Percentiles rank a stretch among this genome's conserved stretches.
Evolutionary conservation across 2,329 filamentous ascomycete species (phyloP).

Genomic region (Ilyonectria destructans): DNA sequence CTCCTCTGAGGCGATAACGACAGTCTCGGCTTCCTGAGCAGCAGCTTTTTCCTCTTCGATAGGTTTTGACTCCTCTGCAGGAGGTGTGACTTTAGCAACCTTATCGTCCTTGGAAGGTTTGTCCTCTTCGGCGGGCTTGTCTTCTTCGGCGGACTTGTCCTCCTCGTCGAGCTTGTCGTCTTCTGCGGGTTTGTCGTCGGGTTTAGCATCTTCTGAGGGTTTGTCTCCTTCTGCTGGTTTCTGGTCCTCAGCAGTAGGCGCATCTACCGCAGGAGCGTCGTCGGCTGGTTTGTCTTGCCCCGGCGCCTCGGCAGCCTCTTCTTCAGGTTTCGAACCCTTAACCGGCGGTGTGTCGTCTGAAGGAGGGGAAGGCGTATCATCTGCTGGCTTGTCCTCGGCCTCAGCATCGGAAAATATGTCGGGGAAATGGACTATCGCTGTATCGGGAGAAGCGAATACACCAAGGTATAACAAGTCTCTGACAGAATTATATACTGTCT

Average conservation of each 20-base stretch:
- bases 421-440: too few species aligned
- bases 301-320: slow-evolving; percentile 7
- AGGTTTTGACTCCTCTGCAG: slow-evolving; percentile 3
- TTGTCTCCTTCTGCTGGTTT: slow-evolving; percentile 22
- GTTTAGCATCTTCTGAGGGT: slow-evolving; percentile 18
- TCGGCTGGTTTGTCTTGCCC: slow-evolving; percentile 17
- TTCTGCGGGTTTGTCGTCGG: slow-evolving; percentile 28
- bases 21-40: slow-evolving; percentile 57
- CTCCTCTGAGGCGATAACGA: slow-evolving; percentile 43
- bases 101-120: slow-evolving; percentile 1
- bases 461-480: too few species aligned
- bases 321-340: slow-evolving; percentile 1
- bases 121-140: neutral
- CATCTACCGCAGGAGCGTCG: slow-evolving; percentile 11
- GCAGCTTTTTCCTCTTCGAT: slow-evolving; percentile 54
- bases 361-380: slow-evolving; percentile 1
- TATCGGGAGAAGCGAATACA: too few species aligned
- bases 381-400: slow-evolving; percentile 4
- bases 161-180: slow-evolving; percentile 9
- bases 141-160: too few species aligned
- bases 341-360: slow-evolving; percentile 13
- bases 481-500: too few species aligned
- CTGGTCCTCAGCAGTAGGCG: slow-evolving; percentile 13
- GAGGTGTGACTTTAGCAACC: neutral
- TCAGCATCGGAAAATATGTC: neutral